Percentiles rank a stretch among this genome's conserved stretches.
phyloP scores from a whole-genome alignment of 2,329 filamentous ascomycete species.

The Mycogone perniciosa region DNA sequence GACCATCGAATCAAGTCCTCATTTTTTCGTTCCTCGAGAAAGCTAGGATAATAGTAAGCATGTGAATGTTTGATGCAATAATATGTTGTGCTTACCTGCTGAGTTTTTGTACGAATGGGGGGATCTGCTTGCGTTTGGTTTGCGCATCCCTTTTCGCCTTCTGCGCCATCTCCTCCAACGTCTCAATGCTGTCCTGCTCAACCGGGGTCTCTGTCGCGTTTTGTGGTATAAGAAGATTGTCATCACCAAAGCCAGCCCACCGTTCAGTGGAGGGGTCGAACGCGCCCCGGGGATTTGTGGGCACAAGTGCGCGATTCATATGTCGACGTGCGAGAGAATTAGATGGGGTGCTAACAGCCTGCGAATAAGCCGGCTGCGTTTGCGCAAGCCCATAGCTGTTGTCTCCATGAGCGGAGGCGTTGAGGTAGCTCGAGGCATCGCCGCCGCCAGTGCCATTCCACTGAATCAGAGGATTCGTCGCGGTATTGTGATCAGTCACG shows the following conservation, averaged over 20 bases:
- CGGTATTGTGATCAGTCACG: constrained; percentile 35
- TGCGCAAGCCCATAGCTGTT: constrained; percentile 35
- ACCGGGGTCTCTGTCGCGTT: constrained; percentile 26
- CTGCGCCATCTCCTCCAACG: constrained; percentile 72
- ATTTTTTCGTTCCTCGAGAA: constrained; percentile 87
- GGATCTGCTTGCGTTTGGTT: constrained; percentile 88
- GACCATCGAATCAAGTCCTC: constrained; percentile 96
- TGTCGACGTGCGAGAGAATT: constrained; percentile 48
- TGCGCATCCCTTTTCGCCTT: constrained; percentile 82
- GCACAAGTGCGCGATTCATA: constrained; percentile 45
- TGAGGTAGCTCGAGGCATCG: constrained; percentile 33
- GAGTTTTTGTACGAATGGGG: constrained; percentile 94
- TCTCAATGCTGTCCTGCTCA: constrained; percentile 67
- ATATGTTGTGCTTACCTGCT: constrained; percentile 64
- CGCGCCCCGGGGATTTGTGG: constrained; percentile 31
- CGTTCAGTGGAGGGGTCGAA: constrained; percentile 36
- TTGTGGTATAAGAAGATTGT: constrained; percentile 32
- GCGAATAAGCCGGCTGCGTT: constrained; percentile 29
- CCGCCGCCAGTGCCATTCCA: constrained; percentile 33
- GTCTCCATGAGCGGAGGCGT: constrained; percentile 26
- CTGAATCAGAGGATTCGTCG: constrained; percentile 41
- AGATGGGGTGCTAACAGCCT: constrained; percentile 31
- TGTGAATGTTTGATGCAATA: not conserved
- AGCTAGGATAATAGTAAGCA: constrained; percentile 51
- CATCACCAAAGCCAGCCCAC: constrained; percentile 39